Conservation (phyloP, 495 filamentous ascomycete species). For the Podospora fimiseda region DNA sequence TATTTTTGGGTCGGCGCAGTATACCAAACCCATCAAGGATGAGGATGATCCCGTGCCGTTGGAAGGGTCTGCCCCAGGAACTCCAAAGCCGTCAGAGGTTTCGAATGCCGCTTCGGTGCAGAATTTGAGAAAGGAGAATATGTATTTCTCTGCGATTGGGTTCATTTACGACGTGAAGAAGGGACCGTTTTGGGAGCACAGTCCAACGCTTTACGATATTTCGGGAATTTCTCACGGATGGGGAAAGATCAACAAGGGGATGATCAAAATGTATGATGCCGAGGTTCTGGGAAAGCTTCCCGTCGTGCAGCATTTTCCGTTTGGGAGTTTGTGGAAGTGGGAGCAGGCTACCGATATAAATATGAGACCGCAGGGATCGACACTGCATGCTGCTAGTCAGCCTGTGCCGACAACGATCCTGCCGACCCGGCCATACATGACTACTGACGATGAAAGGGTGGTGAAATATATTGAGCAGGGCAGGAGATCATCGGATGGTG, state of each 20-base stretch:
- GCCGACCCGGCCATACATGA: too few species aligned
- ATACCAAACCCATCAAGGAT: conserved; percentile 66
- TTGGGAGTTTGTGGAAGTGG: conserved; percentile 83
- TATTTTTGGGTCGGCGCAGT: conserved; percentile 88
- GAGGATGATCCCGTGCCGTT: conserved; percentile 54
- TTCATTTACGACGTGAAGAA: conserved; percentile 98
- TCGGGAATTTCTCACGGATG: conserved; percentile 84
- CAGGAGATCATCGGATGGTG: too few species aligned
- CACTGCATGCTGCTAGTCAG: conserved; percentile 55
- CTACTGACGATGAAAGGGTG: too few species aligned
- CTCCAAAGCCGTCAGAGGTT: conserved; percentile 65
- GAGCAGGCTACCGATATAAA: conserved; percentile 62
- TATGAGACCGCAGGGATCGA: conserved; percentile 26
- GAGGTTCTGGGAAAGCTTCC: conserved; percentile 92
- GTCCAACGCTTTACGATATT: conserved; percentile 90
- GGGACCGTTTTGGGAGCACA: conserved; percentile 98
- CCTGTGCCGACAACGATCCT: conserved; percentile 34
- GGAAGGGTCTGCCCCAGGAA: conserved; percentile 66
- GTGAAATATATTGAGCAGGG: too few species aligned
- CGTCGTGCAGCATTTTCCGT: conserved; percentile 95
- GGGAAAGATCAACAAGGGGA: conserved; percentile 99
- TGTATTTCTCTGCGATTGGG: conserved; percentile 97
- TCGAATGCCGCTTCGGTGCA: conserved; percentile 60
- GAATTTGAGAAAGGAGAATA: conserved; percentile 61
- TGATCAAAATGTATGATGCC: conserved; percentile 96